Base-by-base conservation (phyloP, 306 rosid species). In the Argentina anserina region DNA sequence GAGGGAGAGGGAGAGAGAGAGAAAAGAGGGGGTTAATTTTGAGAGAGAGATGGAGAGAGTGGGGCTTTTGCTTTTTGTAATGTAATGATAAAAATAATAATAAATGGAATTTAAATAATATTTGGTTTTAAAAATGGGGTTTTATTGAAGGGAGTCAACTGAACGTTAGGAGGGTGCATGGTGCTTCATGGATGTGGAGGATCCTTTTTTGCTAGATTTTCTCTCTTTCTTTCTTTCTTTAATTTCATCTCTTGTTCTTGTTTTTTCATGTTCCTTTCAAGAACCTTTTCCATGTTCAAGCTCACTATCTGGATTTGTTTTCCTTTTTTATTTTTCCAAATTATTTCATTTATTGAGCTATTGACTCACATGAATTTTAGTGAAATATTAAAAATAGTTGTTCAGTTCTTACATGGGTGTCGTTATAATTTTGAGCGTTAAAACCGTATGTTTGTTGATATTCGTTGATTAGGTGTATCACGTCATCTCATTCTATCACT, bases 141-240 rank as follows among this genome's bases (percentile, higher is more conserved):
- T 33, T 82, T 75, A 76, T 73, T 83, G 70, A 47, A 62, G 59
- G 58, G 83, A 76, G 96, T 90, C 93, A 90, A 90, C 88, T 65
- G 21, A 79, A 86, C 83, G 82, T 80, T 82, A 69, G 84, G 78
- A 69, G 84, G 78, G 83, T 77, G 92, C 90, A 42, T 42, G 67
- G 76, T 62, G n/a, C n/a, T n/a, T 76, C 82, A 84, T 87, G 96
- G 90, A 78, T 75, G 89, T 58, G 86, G n/a, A n/a, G n/a, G n/a
- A 85, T 84, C 75, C 21, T 79, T 81, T 77, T 75, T 37, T 78
- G 71, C 69, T 81, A 66, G 64, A 85, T 87, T 82, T 85, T 82
- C 69, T 66, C 42, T 28, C 75, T 59, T 26, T 49, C 9, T 33
- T 29, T 50, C 14, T n/a, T 23, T 11, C 6, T 15, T 36, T 67